A percentile compares a stretch with the other conserved stretches of the same genome.
Conservation (phyloP, 169 alveolate genomes). For the Plasmodium yoelii region DNA sequence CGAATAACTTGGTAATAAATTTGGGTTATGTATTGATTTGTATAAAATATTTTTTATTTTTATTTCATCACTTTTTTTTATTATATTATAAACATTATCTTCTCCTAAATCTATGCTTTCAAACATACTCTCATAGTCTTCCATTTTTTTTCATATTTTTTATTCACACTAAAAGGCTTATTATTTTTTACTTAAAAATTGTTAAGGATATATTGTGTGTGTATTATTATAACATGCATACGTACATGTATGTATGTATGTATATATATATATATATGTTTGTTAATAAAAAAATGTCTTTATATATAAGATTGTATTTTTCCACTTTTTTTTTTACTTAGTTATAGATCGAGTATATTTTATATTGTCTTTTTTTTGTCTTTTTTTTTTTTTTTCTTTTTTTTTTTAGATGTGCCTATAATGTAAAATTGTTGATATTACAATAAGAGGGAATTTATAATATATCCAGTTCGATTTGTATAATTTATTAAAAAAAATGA, state of each 20-base stretch:
- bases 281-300: too few relatives aligned
- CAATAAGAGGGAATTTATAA: too few relatives aligned
- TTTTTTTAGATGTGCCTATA: too few relatives aligned
- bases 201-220: neutral
- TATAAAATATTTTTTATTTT: conserved; percentile 59
- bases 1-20: conserved; percentile 74
- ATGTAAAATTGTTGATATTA: too few relatives aligned
- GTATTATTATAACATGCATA: neutral
- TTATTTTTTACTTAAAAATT: neutral
- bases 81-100: conserved; percentile 71
- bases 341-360: neutral
- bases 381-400: too few relatives aligned
- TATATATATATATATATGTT: neutral
- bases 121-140: conserved; percentile 53
- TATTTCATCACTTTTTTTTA: conserved; percentile 68
- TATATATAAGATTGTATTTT: too few relatives aligned
- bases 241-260: neutral
- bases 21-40: conserved; percentile 75
- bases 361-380: neutral
- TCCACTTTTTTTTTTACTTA: neutral
- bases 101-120: conserved; percentile 45
- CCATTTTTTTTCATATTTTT: conserved; percentile 29
- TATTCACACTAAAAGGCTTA: neutral
- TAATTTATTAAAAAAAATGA: too few relatives aligned
- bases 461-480: too few relatives aligned